Evolutionary conservation across 306 rosid genomes (phyloP), one percentile per base, ranked within the genome.

Genomic region (Echinosophora koreensis): DNA sequence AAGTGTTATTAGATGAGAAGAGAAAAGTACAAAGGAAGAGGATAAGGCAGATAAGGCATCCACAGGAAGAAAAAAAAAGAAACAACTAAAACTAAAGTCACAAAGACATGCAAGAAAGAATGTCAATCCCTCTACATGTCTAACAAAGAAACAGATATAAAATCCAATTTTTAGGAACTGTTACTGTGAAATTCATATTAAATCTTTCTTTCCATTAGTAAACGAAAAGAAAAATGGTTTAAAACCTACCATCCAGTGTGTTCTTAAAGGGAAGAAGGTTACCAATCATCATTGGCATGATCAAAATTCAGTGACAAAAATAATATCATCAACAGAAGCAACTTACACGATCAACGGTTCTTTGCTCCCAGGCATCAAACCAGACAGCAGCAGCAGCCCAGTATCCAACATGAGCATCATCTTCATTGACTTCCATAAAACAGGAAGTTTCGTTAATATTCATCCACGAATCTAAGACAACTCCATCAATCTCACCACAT

Each of bases 341-440:
- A 83, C 98, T 92, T 86, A 94, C 98, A 74, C 98, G 97, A 74
- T 94, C 97, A 83, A 89, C 81, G 15, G 89, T 88, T 88, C 84
- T 91, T 83, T 90, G 93, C 78, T 94, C 97, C 96, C 97, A 94
- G 69, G 88, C 81, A 85, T 90, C 91, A 74, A 87, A 86, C 98
- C 98, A 94, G 79, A 89, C 85, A 60, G 95, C 93, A 58, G 97
- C 97, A 10, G 92, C 93, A 50, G 97, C 94, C 96, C 97, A 94
- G 81, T 94, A 94, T 82, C 96, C 97, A 82, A 71, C 82, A 67
- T 80, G 87, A 66, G 82, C 90, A 81, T 81, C 86, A 58, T 80
- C 88, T 35, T 86, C 88, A 18, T 90, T 90, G 76, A 67, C 87
- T 68, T 80, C 84, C 70, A 71, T 46, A 69, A 73, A 80, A 65